Conservation (phyloP, 768 basidiomycete genomes). For the Coprinellus micaceus region DNA sequence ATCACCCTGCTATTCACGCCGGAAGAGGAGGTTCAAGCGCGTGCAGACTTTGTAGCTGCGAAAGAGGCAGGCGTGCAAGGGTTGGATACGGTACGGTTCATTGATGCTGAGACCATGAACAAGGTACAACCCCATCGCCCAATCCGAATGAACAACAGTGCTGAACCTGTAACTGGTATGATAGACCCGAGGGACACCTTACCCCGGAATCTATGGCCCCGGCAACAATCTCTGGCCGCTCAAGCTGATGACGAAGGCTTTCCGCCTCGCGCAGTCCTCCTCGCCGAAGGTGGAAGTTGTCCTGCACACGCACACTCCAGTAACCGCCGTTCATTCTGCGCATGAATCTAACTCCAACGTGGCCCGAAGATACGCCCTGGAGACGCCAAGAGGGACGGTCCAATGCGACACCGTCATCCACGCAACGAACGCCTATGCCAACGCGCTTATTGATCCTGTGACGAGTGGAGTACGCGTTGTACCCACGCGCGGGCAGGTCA, state of each 20-base stretch:
- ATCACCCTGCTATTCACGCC: conserved; percentile 46
- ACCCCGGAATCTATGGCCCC: conserved; percentile 48
- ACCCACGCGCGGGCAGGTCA: conserved; percentile 71
- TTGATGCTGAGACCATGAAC: conserved; percentile 44
- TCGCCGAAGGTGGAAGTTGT: conserved; percentile 37
- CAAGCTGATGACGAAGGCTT: conserved; percentile 74
- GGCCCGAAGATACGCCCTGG: conserved; percentile 46
- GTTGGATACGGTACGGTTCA: conserved; percentile 39
- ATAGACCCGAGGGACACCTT: conserved; percentile 42
- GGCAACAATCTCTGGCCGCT: conserved; percentile 75
- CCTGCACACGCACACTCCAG: conserved; percentile 75
- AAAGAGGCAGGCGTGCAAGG: conserved; percentile 43
- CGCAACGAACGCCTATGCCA: conserved; percentile 83
- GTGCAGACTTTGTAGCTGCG: conserved; percentile 52
- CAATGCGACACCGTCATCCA: conserved; percentile 67
- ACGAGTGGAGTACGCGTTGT: conserved; percentile 42
- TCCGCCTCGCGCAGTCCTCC: conserved; percentile 15
- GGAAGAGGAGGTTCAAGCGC: conserved; percentile 35
- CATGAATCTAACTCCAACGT: not conserved
- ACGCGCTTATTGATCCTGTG: conserved; percentile 60
- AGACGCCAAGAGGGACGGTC: conserved; percentile 66
- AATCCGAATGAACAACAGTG: not conserved
- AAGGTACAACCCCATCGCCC: conserved; percentile 31
- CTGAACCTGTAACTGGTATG: conserved; percentile 3
- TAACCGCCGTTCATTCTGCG: conserved; percentile 41